Percentiles rank a stretch among this genome's conserved stretches.
These are phyloP conservation scores for Globisporangium nunn DNA, from an alignment of 352 stramenopile species.

Conservation along the genomic window DNA sequence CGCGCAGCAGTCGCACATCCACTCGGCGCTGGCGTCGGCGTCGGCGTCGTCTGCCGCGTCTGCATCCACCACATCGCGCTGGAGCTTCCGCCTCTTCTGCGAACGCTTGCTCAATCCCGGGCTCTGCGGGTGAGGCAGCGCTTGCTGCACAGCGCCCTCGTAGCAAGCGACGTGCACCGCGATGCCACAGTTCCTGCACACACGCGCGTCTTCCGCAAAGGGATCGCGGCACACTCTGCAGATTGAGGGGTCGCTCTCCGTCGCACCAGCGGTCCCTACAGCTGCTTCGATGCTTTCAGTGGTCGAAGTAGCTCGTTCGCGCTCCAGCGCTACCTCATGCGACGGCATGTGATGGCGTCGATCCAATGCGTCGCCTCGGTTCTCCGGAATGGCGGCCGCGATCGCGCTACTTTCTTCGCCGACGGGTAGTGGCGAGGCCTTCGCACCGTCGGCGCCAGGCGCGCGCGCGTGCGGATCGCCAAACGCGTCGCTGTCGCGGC, in stretches of 20 bases:
- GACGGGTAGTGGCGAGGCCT: not conserved
- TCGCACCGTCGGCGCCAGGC: not conserved
- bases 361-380: not conserved
- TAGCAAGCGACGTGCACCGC: constrained; percentile 34
- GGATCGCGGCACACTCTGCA: constrained; percentile 5
- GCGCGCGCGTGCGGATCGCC: constrained; percentile 4
- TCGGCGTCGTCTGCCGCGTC: constrained; percentile 1
- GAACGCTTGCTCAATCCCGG: not conserved
- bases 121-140: not conserved
- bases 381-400: not conserved
- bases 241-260: not conserved
- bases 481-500: constrained; percentile 1
- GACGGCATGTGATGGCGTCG: not conserved
- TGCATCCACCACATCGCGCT: not conserved
- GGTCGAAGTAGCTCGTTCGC: not conserved
- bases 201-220: constrained; percentile 9
- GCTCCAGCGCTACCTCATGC: not conserved
- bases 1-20: constrained; percentile 40
- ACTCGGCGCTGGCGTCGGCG: constrained; percentile 2
- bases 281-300: not conserved
- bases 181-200: constrained; percentile 26
- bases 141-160: not conserved
- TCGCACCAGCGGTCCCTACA: not conserved
- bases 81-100: not conserved
- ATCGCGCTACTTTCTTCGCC: constrained; percentile 1